phyloP scores from a whole-genome alignment of 495 filamentous ascomycete genomes.

The Glarea lozoyensis region DNA sequence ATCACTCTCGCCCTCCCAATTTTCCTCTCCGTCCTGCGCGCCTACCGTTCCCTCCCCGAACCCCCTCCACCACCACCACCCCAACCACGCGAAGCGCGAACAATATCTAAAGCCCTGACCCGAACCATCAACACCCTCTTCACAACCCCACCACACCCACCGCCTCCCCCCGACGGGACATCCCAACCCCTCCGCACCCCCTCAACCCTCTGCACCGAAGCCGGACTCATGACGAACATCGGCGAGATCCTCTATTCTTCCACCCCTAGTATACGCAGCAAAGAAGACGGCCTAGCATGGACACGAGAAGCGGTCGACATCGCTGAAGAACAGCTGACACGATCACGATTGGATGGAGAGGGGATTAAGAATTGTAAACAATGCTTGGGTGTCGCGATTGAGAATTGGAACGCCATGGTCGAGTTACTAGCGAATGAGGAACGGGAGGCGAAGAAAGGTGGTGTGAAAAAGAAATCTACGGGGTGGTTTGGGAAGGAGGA shows the following conservation, averaged over 20 bases:
- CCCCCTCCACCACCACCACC: constrained; percentile 5
- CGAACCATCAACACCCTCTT: too few species aligned
- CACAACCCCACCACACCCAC: constrained; percentile 56
- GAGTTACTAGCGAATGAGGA: constrained; percentile 24
- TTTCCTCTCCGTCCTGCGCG: constrained; percentile 74
- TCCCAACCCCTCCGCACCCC: constrained; percentile 49
- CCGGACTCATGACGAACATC: constrained; percentile 77
- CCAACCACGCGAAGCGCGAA: constrained; percentile 9
- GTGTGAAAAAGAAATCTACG: constrained; percentile 13
- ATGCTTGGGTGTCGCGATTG: constrained; percentile 60
- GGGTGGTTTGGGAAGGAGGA: constrained; percentile 17
- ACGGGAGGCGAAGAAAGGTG: constrained; percentile 23
- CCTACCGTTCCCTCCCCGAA: constrained; percentile 40
- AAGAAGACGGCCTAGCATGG: constrained; percentile 70
- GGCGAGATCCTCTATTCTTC: constrained; percentile 83
- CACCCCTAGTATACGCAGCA: constrained; percentile 15
- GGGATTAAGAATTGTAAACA: constrained; percentile 54
- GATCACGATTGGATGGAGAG: constrained; percentile 36
- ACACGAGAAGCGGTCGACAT: constrained; percentile 73
- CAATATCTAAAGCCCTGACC: constrained; percentile 21
- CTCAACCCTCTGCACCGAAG: constrained; percentile 68
- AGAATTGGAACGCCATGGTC: constrained; percentile 71
- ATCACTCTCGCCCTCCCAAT: constrained; percentile 66
- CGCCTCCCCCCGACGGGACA: constrained; percentile 55
- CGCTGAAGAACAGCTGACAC: constrained; percentile 41